Percentiles rank a stretch among this genome's conserved stretches.
phyloP scores from a whole-genome alignment of 352 stramenopile species.

The Phytophthora nicotianae region DNA sequence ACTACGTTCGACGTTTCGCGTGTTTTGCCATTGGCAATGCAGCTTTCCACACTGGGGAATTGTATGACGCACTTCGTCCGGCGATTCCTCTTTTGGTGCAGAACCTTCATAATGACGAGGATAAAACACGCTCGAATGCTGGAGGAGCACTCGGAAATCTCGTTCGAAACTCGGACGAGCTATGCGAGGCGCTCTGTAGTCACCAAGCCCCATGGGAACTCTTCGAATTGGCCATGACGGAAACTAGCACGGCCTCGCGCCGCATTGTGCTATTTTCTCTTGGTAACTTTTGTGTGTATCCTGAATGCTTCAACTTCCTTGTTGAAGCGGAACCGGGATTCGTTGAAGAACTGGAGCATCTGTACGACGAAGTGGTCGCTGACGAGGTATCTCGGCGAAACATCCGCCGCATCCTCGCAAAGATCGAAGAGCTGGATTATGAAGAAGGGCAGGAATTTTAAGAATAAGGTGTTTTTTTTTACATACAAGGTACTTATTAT shows the following conservation, averaged over 20 bases:
- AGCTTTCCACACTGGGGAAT: constrained; percentile 84
- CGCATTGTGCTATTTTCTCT: constrained; percentile 93
- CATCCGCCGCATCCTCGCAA: constrained; percentile 68
- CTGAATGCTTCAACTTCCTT: constrained; percentile 67
- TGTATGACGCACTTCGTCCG: constrained; percentile 77
- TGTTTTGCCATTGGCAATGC: constrained; percentile 96
- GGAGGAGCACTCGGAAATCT: constrained; percentile 92
- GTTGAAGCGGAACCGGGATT: constrained; percentile 45
- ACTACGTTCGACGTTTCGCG: constrained; percentile 90
- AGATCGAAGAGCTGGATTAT: constrained; percentile 48
- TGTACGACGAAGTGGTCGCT: constrained; percentile 66
- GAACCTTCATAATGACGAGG: constrained; percentile 78
- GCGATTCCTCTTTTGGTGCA: constrained; percentile 70
- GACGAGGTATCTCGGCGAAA: constrained; percentile 77
- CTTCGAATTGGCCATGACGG: constrained; percentile 65
- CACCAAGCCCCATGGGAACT: constrained; percentile 70
- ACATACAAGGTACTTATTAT: too few species aligned
- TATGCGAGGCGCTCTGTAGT: constrained; percentile 74
- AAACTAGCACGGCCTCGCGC: constrained; percentile 62
- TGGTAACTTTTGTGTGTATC: constrained; percentile 89
- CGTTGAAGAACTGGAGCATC: constrained; percentile 43
- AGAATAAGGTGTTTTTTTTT: background rate
- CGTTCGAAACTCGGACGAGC: constrained; percentile 85
- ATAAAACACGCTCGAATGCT: constrained; percentile 93
- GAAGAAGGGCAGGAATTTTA: background rate